Conservation (phyloP, 129 eudicot genomes). For the Helianthus tuberosus region DNA sequence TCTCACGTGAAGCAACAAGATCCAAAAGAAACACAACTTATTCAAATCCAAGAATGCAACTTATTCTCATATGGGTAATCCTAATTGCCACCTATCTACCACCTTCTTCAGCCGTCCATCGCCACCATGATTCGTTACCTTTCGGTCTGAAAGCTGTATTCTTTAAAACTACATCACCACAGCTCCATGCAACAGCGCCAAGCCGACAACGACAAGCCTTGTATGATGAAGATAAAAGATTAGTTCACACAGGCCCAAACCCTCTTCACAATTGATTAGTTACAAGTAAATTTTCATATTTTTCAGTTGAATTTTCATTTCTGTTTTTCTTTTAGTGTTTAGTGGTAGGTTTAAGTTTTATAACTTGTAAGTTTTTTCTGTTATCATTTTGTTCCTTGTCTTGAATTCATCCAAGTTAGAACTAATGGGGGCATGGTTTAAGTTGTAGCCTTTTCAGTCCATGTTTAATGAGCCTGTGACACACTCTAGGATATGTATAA, state of each 20-base stretch:
- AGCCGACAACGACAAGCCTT: background rate
- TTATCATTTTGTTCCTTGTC: slow-evolving; percentile 27
- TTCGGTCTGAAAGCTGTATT: slow-evolving; percentile 43
- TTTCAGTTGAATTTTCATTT: background rate
- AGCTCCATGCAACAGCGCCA: slow-evolving; percentile 24
- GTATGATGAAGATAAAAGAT: slow-evolving; percentile 61
- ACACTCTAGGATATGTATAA: background rate
- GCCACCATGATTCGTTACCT: background rate
- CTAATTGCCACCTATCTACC: slow-evolving; percentile 40
- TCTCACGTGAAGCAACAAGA: slow-evolving; percentile 19
- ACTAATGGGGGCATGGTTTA: too few relatives aligned
- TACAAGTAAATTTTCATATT: background rate
- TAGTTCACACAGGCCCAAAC: slow-evolving; percentile 78
- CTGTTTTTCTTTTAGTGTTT: background rate
- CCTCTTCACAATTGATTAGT: slow-evolving; percentile 69
- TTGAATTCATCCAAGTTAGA: slow-evolving; percentile 17
- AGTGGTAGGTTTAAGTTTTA: slow-evolving; percentile 20
- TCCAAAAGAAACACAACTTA: slow-evolving; percentile 23
- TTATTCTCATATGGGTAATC: slow-evolving; percentile 41
- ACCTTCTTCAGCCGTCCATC: slow-evolving; percentile 33
- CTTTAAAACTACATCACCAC: slow-evolving; percentile 14
- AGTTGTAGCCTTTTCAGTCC: background rate
- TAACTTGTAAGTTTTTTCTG: slow-evolving; percentile 21
- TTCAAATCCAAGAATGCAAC: slow-evolving; percentile 23
- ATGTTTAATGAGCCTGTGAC: background rate